Percentiles rank a stretch among this genome's conserved stretches.
phyloP scores from a whole-genome alignment of 2,329 filamentous ascomycete species.

The Coleophoma cylindrospora region DNA sequence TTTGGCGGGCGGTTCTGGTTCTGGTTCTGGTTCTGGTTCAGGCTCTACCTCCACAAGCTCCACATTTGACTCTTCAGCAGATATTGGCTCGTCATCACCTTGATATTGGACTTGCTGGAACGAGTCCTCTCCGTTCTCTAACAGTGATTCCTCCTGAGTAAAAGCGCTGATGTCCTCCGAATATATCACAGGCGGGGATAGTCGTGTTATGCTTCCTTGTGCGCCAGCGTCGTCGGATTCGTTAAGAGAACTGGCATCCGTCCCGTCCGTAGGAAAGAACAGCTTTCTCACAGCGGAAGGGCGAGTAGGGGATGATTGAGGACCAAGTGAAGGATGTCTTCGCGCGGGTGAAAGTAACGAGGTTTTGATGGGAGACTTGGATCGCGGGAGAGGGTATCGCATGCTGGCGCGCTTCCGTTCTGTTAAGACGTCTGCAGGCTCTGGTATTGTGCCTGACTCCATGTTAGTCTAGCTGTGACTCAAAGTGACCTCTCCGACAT shows the following conservation, averaged over 20 bases:
- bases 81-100: constrained; percentile 14
- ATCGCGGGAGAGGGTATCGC: constrained; percentile 24
- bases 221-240: neutral
- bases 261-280: constrained; percentile 23
- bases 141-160: constrained; percentile 45
- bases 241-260: neutral
- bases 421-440: constrained; percentile 37
- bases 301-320: constrained; percentile 22
- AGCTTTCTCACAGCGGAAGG: constrained; percentile 23
- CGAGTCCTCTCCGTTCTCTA: constrained; percentile 31
- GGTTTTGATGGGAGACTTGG: constrained; percentile 29
- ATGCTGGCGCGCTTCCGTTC: constrained; percentile 26
- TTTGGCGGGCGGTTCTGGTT: constrained; percentile 5
- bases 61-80: too few species aligned
- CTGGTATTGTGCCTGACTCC: constrained; percentile 40
- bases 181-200: constrained; percentile 17
- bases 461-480: constrained; percentile 5
- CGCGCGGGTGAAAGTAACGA: constrained; percentile 27
- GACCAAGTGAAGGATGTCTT: constrained; percentile 24
- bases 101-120: constrained; percentile 15
- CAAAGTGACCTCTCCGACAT: constrained; percentile 13
- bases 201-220: constrained; percentile 6
- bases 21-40: constrained; percentile 17
- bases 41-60: constrained; percentile 18
- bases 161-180: constrained; percentile 27